Conservation (phyloP, 169 alveolate genomes). For the Eimeria brunetti region DNA sequence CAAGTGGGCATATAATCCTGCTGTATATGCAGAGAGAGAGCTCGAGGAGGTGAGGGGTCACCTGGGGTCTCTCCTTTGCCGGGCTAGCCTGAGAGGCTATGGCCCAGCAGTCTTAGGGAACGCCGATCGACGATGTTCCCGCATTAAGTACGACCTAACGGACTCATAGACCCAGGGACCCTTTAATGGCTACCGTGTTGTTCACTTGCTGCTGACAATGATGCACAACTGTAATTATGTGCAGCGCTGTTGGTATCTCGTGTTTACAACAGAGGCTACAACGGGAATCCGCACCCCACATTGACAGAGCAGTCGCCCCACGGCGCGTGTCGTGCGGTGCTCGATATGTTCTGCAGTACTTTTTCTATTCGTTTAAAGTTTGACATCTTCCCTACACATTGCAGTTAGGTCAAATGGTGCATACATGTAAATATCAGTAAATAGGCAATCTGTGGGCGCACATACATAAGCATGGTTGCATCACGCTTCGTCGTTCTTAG, state of each 20-base stretch:
- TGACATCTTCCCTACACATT: background rate
- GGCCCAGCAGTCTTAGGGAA: background rate
- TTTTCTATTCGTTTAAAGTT: background rate
- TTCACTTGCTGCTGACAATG: background rate
- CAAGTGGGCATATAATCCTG: background rate
- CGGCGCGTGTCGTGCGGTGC: background rate
- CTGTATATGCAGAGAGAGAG: slow-evolving; percentile 26
- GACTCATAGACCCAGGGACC: background rate
- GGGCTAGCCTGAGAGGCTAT: slow-evolving; percentile 36
- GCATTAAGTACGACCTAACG: slow-evolving; percentile 7
- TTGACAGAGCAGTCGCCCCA: background rate
- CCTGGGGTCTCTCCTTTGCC: slow-evolving; percentile 44
- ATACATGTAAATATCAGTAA: background rate
- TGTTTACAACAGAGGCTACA: background rate
- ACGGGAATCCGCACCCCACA: background rate
- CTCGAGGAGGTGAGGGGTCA: slow-evolving; percentile 66
- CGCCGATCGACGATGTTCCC: slow-evolving; percentile 28
- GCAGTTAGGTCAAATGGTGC: too few relatives aligned
- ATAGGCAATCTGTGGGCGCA: background rate
- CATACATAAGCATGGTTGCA: background rate
- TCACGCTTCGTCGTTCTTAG: background rate
- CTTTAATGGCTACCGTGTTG: background rate
- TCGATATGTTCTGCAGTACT: background rate
- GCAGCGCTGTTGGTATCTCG: background rate
- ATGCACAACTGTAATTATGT: background rate